phyloP scores from a whole-genome alignment of 441 rosid species.

The Euphorbia corollata region DNA sequence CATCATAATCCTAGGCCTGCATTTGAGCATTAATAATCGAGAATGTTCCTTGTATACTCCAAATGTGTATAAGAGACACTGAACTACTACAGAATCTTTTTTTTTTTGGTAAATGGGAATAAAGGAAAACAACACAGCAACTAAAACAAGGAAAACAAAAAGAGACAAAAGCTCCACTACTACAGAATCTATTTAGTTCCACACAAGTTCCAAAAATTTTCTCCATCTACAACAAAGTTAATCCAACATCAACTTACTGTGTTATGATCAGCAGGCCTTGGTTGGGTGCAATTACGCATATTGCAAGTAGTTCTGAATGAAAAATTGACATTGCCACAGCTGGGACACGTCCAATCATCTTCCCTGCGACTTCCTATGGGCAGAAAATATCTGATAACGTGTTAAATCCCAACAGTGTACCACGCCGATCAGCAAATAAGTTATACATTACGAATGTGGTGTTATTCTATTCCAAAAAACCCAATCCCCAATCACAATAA shows the following conservation, averaged over 20 bases:
- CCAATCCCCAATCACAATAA: background rate
- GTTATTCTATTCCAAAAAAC: background rate
- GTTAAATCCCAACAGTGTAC: background rate
- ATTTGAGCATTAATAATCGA: background rate
- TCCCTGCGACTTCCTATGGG: constrained; percentile 85
- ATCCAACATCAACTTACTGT: constrained; percentile 35
- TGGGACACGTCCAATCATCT: constrained; percentile 98
- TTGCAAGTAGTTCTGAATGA: constrained; percentile 95
- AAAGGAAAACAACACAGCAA: no score
- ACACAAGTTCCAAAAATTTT: background rate
- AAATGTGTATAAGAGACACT: background rate
- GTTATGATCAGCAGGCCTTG: constrained; percentile 90
- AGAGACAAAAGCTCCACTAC: no score
- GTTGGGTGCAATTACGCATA: constrained; percentile 96
- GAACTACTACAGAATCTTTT: no score
- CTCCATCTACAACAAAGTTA: background rate
- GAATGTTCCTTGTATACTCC: background rate
- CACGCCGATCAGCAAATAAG: background rate
- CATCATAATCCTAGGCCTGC: no score
- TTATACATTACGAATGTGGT: background rate
- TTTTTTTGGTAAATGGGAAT: no score
- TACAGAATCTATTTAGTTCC: background rate
- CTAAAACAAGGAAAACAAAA: no score
- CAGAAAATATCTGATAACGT: background rate
- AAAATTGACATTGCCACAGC: constrained; percentile 94